Evolutionary conservation across 805 yeast genomes (phyloP), one percentile per base, ranked within the genome.

Genomic region (Kuraishia hungarica): DNA sequence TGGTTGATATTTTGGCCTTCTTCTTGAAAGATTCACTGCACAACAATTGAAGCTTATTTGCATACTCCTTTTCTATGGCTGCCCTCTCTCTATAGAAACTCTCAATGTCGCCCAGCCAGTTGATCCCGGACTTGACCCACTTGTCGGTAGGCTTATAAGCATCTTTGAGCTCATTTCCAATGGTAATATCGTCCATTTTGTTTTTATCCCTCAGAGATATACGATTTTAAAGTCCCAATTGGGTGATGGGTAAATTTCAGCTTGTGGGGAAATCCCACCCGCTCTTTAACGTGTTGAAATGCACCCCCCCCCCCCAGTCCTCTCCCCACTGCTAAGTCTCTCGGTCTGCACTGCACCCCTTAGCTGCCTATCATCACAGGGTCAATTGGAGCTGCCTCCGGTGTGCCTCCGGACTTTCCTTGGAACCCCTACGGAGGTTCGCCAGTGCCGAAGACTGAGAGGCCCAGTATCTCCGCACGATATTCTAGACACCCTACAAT

Each of bases 71-170:
- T 69, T 94, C 99, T 54, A 94, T 78, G 17, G 74, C 67, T 1
- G 97, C 84, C 43, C 98, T 75, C 69, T 91, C 97, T 43, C 82
- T 79, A 70, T 92, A 94, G 67, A 93, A 94, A 49, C 77, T 78
- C 64, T 89, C 96, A 10, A 94, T 72, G 61, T 93, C 98, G 0
- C 74, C 68, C 11, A 93, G 72, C 87, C 94, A 92, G 50, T 76
- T 77, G 53, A 88, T 70, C 48, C 94, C 91, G 55, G 84, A 81
- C 53, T 74, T 71, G 53, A 86, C 80, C 98, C 98, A 94, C 57
- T 83, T 83, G 57, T 81, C 79, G 1, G 96, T 88, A 51, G 79
- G 77, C 59, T 87, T 86, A 74, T 76, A 94, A 15, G 89, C 83
- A 67, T 94, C 97, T 64, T 86, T 84, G 55, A 87, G 72, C 63